Percentiles rank a stretch among this genome's conserved stretches.
These are phyloP conservation scores for Eutrema yunnanense DNA, from an alignment of 345 rosid genomes.

Conservation along the genomic window DNA sequence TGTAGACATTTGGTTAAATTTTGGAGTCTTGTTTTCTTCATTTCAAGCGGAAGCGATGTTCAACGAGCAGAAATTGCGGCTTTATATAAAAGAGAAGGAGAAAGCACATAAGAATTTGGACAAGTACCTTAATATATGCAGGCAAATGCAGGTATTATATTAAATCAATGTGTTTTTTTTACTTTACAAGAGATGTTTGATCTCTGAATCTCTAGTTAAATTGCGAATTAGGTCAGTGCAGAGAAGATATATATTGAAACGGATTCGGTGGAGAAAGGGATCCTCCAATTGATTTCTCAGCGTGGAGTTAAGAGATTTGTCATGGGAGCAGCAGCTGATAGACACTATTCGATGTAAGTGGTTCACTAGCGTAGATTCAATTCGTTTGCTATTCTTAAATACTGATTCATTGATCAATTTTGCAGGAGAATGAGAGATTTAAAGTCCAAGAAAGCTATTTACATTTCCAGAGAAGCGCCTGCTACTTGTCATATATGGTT, in stretches of 20 bases:
- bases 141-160: conserved; percentile 45
- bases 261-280: conserved; percentile 57
- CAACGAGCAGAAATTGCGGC: background rate
- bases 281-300: conserved; percentile 42
- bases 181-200: background rate
- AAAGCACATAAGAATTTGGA: conserved; percentile 44
- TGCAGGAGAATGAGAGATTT: conserved; percentile 58
- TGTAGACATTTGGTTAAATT: background rate
- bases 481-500: conserved; percentile 65
- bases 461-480: conserved; percentile 48
- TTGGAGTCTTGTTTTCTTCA: background rate
- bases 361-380: background rate
- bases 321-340: conserved; percentile 89
- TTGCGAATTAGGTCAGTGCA: conserved; percentile 42
- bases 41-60: conserved; percentile 35
- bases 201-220: conserved; percentile 1
- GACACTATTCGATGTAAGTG: conserved; percentile 43
- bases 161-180: background rate
- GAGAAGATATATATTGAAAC: conserved; percentile 46
- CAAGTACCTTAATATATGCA: conserved; percentile 45
- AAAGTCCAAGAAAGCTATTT: conserved; percentile 68
- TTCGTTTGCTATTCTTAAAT: background rate
- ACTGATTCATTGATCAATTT: background rate
- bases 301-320: conserved; percentile 56
- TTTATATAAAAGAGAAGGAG: conserved; percentile 32